Conservation (phyloP, 192 early-diverging fungal species). For the Mortierella alpina region DNA sequence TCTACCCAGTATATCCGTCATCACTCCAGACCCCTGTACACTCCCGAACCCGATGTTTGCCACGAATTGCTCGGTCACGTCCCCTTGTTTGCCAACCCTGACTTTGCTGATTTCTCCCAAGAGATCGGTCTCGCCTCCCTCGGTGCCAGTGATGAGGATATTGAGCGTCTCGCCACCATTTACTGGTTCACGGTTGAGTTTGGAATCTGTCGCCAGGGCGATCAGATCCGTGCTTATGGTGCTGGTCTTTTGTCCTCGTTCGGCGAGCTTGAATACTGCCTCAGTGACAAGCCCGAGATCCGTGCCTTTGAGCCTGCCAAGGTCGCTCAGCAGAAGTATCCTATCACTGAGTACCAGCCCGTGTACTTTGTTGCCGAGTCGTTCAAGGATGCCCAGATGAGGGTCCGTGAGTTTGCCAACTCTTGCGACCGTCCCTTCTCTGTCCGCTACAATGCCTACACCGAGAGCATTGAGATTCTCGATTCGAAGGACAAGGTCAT, state of each 20-base stretch:
- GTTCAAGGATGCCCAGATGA: slow-evolving; percentile 92
- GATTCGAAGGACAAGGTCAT: slow-evolving; percentile 87
- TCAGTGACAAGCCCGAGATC: slow-evolving; percentile 83
- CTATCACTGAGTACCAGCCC: slow-evolving; percentile 95
- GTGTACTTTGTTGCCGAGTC: slow-evolving; percentile 95
- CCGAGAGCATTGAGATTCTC: slow-evolving; percentile 91
- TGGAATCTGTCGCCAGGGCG: slow-evolving; percentile 83
- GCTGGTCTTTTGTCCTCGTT: slow-evolving; percentile 93
- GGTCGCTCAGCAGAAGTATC: slow-evolving; percentile 78
- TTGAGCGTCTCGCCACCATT: slow-evolving; percentile 89
- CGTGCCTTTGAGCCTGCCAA: slow-evolving; percentile 87
- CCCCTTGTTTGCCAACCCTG: slow-evolving; percentile 81
- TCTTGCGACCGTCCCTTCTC: slow-evolving; percentile 87
- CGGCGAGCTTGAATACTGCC: slow-evolving; percentile 93
- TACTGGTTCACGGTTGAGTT: slow-evolving; percentile 97
- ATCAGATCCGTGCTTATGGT: slow-evolving; percentile 86
- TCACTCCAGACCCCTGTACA: slow-evolving; percentile 89
- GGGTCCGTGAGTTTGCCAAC: slow-evolving; percentile 87
- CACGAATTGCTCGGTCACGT: slow-evolving; percentile 96
- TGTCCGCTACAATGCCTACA: slow-evolving; percentile 91
- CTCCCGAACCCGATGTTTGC: slow-evolving; percentile 95
- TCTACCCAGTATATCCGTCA: slow-evolving; percentile 98
- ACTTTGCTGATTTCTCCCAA: slow-evolving; percentile 94
- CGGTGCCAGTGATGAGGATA: slow-evolving; percentile 91
- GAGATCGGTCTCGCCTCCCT: slow-evolving; percentile 95